Conservation (phyloP, 306 rosid species). For the Prosopis cineraria region DNA sequence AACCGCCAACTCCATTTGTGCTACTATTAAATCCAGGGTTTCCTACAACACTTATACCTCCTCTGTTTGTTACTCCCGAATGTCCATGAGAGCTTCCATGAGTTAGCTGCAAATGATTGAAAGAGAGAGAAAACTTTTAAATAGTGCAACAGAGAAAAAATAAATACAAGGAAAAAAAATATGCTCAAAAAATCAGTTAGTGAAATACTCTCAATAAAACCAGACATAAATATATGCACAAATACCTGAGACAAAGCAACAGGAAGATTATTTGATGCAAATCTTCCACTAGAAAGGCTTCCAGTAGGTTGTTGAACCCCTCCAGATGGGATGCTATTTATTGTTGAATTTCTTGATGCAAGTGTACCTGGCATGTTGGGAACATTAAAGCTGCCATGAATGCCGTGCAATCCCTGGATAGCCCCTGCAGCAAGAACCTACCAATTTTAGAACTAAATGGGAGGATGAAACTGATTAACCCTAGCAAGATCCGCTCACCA, state of each 20-base stretch:
- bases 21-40: constrained; percentile 94
- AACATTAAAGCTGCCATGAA: constrained; percentile 89
- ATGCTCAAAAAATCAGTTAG: not conserved
- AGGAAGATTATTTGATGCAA: constrained; percentile 85
- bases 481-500: constrained; percentile 65
- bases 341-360: constrained; percentile 77
- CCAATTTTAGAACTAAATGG: constrained; percentile 44
- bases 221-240: not conserved
- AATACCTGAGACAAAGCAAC: constrained; percentile 89
- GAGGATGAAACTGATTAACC: constrained; percentile 32
- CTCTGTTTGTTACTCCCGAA: constrained; percentile 90
- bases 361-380: constrained; percentile 83
- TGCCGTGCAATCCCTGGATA: constrained; percentile 82
- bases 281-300: constrained; percentile 88
- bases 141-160: not conserved
- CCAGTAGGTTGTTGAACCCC: constrained; percentile 95
- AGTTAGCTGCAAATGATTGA: constrained; percentile 68
- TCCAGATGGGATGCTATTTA: constrained; percentile 79
- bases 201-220: constrained; percentile 3
- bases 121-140: not conserved
- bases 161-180: constrained; percentile 22
- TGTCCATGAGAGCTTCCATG: constrained; percentile 89
- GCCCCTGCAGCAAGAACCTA: constrained; percentile 61
- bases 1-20: constrained; percentile 98
- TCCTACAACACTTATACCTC: constrained; percentile 96